Conservation (phyloP, 2,329 filamentous ascomycete species). For the Aspergillus glaucus region DNA sequence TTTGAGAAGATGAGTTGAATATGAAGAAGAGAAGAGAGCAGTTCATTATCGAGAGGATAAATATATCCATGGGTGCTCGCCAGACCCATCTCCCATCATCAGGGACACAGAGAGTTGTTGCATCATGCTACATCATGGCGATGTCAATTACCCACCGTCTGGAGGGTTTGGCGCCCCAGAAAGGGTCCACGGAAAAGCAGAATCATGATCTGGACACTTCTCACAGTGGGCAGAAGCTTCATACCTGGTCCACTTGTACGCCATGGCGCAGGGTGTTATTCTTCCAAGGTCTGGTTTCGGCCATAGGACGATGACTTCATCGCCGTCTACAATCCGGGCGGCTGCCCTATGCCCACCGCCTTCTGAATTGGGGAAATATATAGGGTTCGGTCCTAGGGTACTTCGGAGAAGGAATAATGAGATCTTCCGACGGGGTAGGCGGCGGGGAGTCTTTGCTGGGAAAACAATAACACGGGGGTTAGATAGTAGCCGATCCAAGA, state of each 20-base stretch:
- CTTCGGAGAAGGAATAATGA: conserved; percentile 14
- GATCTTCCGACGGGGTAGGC: neutral
- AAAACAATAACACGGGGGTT: neutral
- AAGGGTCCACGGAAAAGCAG: neutral
- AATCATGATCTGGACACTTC: neutral
- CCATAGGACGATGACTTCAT: conserved; percentile 2
- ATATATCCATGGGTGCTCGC: neutral
- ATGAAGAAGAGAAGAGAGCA: neutral
- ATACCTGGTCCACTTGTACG: neutral
- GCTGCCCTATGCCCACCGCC: neutral
- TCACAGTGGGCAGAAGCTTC: neutral
- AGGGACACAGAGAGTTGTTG: conserved; percentile 10
- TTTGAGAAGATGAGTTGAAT: neutral
- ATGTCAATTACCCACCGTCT: conserved; percentile 17
- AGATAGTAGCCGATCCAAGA: neutral
- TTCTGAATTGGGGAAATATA: conserved; percentile 2
- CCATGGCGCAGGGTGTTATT: neutral
- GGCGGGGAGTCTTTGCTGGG: conserved; percentile 16
- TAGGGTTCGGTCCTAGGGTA: conserved; percentile 28
- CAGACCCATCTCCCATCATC: neutral
- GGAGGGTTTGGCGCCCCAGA: neutral
- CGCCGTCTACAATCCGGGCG: neutral
- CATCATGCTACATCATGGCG: conserved; percentile 32
- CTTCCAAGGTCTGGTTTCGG: neutral
- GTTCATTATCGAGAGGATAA: neutral